Evolutionary conservation across 495 filamentous ascomycete species (phyloP), one percentile per base, ranked within the genome.

Genomic region (Pseudotulostoma volvatum): DNA sequence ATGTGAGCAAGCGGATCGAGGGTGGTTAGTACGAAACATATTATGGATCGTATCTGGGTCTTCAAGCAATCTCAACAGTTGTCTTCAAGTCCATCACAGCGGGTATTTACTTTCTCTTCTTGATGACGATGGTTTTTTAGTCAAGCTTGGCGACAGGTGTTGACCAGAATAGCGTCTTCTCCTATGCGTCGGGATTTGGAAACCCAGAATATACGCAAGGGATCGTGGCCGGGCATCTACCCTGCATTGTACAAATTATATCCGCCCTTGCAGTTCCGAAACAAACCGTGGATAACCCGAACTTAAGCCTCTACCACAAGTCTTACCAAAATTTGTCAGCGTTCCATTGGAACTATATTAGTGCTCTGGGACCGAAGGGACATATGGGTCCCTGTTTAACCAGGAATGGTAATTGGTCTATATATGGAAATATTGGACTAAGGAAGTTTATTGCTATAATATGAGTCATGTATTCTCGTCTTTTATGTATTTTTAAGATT

Each of bases 151-250:
- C 82, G 0, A 74, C 85, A 0, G 92, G 81, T 0, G 64, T 96
- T 39, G 81, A 79, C 52, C 90, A 95, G 60, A 96, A 96, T 54
- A 92, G 92, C 34, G 74, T 87, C 23, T 96, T 95, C 55, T 81
- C 92, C 4, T 95, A 86, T 50, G 86, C 83, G 8, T 71, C 84
- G 5, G 78, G 79, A 18, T 94, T 93, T 45, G 84, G 77, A 14
- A 59, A 79, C 36, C 72, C 79, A 11, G 77, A 84, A 47, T 96
- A 94, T 59, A 94, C 81, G 36, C 87, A 95, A 56, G 90, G 79
- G 13, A 86, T 96, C 55, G 95, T 99, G 92, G 76, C 76, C 17
- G 90, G 90, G 7, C 90, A 99, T 55, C 66, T 96, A 9, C 92
- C 90, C 0, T 81, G 81, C 31, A 70, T 94, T 40, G 81, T 81